Evolutionary conservation across 768 basidiomycete genomes (phyloP).

Genomic region (Melanogaster broomeanus): DNA sequence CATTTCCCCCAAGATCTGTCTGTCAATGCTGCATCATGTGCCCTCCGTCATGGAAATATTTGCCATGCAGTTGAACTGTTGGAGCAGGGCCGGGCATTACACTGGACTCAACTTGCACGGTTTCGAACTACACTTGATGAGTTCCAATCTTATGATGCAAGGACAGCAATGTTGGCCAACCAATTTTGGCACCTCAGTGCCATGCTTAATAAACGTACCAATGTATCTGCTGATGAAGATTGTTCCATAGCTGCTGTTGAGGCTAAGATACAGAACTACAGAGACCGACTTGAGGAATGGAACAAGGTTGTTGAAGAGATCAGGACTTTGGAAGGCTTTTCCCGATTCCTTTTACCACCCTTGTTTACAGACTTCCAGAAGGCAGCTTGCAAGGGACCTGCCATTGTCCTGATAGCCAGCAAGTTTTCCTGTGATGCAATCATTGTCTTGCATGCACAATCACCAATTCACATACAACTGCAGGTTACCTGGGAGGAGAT

Average conservation of each 20-base stretch:
- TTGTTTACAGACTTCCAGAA: conserved; percentile 6
- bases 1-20: not conserved
- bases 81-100: conserved; percentile 28
- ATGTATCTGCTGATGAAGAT: not conserved
- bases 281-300: conserved; percentile 2
- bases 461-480: not conserved
- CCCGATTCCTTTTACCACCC: conserved; percentile 17
- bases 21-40: conserved; percentile 10
- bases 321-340: conserved; percentile 12
- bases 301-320: conserved; percentile 5
- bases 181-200: conserved; percentile 7
- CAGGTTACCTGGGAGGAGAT: not conserved
- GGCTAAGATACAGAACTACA: conserved; percentile 6
- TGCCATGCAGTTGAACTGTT: conserved; percentile 26
- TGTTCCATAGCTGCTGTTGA: not conserved
- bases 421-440: conserved; percentile 14
- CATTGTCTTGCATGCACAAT: not conserved
- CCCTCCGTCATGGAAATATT: conserved; percentile 9
- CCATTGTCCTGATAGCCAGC: conserved; percentile 17
- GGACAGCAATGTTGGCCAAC: not conserved
- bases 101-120: conserved; percentile 27
- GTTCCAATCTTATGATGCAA: conserved; percentile 4
- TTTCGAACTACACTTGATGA: conserved; percentile 27
- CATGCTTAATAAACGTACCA: not conserved
- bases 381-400: conserved; percentile 18